Base-by-base conservation (phyloP, 129 eudicot species). In the Chrysanthemum makinoi region DNA sequence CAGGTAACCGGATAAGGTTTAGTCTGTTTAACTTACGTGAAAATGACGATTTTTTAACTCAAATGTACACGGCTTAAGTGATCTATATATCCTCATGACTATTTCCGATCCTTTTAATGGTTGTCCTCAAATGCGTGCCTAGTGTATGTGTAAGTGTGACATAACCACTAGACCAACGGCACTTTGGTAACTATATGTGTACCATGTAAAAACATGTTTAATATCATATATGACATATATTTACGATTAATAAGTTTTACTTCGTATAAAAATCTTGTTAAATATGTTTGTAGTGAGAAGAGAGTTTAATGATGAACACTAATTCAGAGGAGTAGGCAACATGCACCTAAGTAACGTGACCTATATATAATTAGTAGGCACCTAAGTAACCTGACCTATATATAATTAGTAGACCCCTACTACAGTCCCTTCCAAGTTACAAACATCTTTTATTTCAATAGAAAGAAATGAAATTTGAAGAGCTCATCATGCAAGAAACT, bases 401-500 rank as follows among this genome's bases (percentile, higher is more conserved):
- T 77, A 16, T 55, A 49, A 59, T 69, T 68, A 33, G 53, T 72
- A 51, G 66, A 66, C 35, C 73, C 72, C 57, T 77, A 68, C 17
- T 35, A 28, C 59, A 44, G 2, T 73, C 74, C 30, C 68, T 68
- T 73, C 54, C 54, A 64, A 66, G 33, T 20, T 33, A 49, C 47
- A 39, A 1, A 64, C 3, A 13, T 62, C 7, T 24, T 3, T 12
- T 6, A 39, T n/a, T 47, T 52, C 33, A 19, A 43, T 75, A 81
- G 46, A 39, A 39, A 39, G 46, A 20, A 18, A 94, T 94, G 98
- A 94, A 89, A 86, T 86, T 94, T 70, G 98, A 94, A 81, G 96
- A 94, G 39, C 84, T 94, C 61, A 72, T 94, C 71, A 85, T 87
- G 95, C 91, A 87, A 74, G 82, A 85, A 19, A 75, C 83, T 39